Percentiles rank a stretch among this genome's conserved stretches.
phyloP scores from a whole-genome alignment of 768 basidiomycete species.

The Amanita subjunquillea region DNA sequence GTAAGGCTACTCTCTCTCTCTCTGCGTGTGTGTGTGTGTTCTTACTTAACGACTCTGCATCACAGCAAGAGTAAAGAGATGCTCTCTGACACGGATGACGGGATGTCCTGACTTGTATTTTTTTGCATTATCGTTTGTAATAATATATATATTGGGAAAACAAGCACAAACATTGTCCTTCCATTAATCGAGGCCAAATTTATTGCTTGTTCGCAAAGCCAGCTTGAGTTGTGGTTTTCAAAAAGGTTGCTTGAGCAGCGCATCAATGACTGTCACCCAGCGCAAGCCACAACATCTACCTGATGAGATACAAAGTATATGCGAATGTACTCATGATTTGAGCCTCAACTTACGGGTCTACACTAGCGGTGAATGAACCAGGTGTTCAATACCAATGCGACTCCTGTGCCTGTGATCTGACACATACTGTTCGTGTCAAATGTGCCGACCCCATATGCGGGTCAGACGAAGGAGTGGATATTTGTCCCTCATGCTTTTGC shows the following conservation, averaged over 20 bases:
- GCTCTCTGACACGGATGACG: slow-evolving; percentile 83
- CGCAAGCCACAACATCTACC: slow-evolving; percentile 45
- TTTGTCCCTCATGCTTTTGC: slow-evolving; percentile 91
- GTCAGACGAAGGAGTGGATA: slow-evolving; percentile 63
- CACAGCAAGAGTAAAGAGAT: slow-evolving; percentile 81
- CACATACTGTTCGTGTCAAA: slow-evolving; percentile 94
- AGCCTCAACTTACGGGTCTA: slow-evolving; percentile 1
- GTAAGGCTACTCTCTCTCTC: slow-evolving; percentile 25
- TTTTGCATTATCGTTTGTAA: neutral
- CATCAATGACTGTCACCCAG: slow-evolving; percentile 43
- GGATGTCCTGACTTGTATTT: slow-evolving; percentile 42
- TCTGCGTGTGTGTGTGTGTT: slow-evolving; percentile 9
- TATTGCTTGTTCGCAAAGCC: neutral
- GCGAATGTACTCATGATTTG: slow-evolving; percentile 9
- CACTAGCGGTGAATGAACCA: slow-evolving; percentile 65
- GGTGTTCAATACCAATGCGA: slow-evolving; percentile 82
- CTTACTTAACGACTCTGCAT: slow-evolving; percentile 7
- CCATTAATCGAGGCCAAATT: neutral
- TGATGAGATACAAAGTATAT: slow-evolving; percentile 44
- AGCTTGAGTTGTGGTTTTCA: neutral
- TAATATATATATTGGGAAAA: neutral
- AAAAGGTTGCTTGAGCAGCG: neutral
- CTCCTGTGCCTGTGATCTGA: slow-evolving; percentile 77
- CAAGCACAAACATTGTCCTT: neutral
- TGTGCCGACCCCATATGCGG: slow-evolving; percentile 76